Evolutionary conservation across 2,329 filamentous ascomycete species (phyloP), one percentile per base, ranked within the genome.

Genomic region (Peltaster fructicola): DNA sequence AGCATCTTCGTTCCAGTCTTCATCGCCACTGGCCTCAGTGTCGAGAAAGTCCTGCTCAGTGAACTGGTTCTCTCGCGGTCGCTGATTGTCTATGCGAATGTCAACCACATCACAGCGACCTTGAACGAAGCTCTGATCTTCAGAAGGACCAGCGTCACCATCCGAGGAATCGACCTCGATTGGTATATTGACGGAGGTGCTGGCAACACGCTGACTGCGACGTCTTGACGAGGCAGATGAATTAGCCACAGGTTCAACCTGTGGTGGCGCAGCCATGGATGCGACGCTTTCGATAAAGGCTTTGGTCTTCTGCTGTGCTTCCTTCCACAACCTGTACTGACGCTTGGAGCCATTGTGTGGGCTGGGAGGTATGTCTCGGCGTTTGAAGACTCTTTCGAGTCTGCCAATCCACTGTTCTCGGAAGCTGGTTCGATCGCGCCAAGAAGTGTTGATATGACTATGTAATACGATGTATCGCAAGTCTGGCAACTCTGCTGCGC

Each of bases 371-470:
- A 50, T 34, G 9, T 47, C 50, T 2, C 48, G 52, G 9, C 68
- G 58, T 23, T 71, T 59, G 39, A 80, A 84, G 3, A 81, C 63
- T 8, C 57, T 60, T 27, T 70, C 64, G 25, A 93, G 56, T 33
- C 62, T 71, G n/a, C 65, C 59, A 24, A 71, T 71, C 79, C 82
- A 91, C 35, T 68, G 66, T 36, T 75, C 69, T 18, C 84, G 68
- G 41, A 93, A 73, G n/a, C 64, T 63, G 10, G 77, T 77, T 20
- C 85, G 69, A 43, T 81, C 69, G 32, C 81, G 73, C 79, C 82
- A 92, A 7, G 61, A 59, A 14, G 76, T 72, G 41, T 84, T 70
- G 23, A 93, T 58, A 48, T 81, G 85, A 1, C 75, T 73, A 40
- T 74, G 78, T 36, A 93, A 65, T 2, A 66, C 61, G 7, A 93